Evolutionary conservation across 176 grass and related monocot genomes (phyloP).

Genomic region (Avena eriantha): DNA sequence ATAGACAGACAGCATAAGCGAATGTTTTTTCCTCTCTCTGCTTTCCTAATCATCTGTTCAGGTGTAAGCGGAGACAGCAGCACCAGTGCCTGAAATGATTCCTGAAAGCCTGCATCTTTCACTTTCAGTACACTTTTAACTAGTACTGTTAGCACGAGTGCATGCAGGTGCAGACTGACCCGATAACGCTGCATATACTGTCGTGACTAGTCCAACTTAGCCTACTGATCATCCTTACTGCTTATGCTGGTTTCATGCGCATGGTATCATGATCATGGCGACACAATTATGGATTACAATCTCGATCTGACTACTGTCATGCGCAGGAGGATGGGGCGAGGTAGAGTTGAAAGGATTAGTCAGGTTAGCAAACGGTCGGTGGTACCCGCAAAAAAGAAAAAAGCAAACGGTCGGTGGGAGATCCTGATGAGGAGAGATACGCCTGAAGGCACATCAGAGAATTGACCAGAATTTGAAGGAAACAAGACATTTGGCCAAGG

Average conservation of each 20-base stretch:
- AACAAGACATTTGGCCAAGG: not conserved
- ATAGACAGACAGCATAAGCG: not conserved
- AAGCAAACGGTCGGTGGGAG: not conserved
- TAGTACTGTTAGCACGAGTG: not conserved
- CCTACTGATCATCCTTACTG: too few species aligned
- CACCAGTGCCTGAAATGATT: not conserved
- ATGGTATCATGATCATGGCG: not conserved
- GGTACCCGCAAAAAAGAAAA: too few species aligned
- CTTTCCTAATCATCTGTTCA: not conserved
- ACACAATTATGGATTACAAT: not conserved
- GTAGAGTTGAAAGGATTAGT: not conserved
- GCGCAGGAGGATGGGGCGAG: too few species aligned
- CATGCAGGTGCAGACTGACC: not conserved
- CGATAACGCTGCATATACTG: not conserved
- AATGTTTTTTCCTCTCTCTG: not conserved
- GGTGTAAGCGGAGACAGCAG: not conserved
- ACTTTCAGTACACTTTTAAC: not conserved
- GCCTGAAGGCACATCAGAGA: not conserved
- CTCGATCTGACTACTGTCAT: not conserved
- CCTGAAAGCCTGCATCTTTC: not conserved
- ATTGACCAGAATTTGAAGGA: not conserved
- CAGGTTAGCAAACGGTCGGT: not conserved
- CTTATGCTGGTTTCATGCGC: too few species aligned
- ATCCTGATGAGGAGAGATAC: conserved; percentile 32
- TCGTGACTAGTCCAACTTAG: too few species aligned